Evolutionary conservation across 345 rosid species (phyloP).

Genomic region (Arabis alpina): DNA sequence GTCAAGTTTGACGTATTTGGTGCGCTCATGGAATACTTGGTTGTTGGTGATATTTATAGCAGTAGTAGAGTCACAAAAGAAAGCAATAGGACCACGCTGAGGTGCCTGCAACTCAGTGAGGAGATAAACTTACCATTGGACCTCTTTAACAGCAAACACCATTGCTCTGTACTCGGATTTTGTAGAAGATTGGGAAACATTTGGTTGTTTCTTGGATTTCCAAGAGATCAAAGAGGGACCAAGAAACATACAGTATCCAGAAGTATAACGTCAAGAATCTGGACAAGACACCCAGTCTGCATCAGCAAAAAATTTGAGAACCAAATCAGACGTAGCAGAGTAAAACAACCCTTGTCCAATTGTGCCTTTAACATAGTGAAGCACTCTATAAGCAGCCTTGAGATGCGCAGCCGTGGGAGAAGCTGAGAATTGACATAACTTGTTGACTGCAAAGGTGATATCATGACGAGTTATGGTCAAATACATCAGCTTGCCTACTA

Average conservation of each 20-base stretch:
- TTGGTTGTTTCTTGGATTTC: neutral
- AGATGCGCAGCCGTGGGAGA: neutral
- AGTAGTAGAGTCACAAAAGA: neutral
- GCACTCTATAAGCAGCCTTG: neutral
- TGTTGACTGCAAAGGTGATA: neutral
- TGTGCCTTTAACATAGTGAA: neutral
- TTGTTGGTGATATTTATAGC: neutral
- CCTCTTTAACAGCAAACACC: neutral
- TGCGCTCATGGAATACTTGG: neutral
- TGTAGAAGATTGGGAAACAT: neutral
- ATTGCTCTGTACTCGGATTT: neutral
- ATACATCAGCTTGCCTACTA: neutral
- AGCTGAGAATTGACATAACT: neutral
- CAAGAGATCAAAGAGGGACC: neutral
- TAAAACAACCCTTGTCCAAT: neutral
- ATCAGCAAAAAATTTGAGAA: neutral
- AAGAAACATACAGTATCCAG: neutral
- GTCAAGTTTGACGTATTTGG: too few species aligned
- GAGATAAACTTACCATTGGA: neutral
- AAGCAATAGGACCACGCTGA: neutral
- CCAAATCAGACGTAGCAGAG: neutral
- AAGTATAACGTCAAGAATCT: neutral
- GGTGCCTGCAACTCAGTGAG: neutral
- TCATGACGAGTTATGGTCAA: neutral
- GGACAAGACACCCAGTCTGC: neutral